Base-by-base conservation (phyloP, 345 rosid species). In the Citropsis articulata region DNA sequence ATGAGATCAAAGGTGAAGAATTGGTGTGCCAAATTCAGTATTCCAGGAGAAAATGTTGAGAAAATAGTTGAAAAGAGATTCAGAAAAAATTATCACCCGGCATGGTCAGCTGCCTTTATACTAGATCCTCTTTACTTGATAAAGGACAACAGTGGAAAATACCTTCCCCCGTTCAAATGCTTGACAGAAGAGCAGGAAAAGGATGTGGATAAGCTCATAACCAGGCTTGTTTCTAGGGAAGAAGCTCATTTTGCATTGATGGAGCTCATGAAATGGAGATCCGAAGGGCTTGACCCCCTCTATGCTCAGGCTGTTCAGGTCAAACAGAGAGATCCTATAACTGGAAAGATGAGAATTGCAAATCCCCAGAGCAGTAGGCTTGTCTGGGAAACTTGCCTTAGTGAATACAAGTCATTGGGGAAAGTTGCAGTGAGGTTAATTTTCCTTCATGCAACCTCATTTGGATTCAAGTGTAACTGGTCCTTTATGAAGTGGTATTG, bases 251-350 rank as follows among this genome's bases (percentile, higher is more conserved):
- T 84, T 71, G 91, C 90, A 21, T 71, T 85, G 53, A 87, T 86
- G 90, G 91, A 89, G 81, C 91, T 89, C 71, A 80, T 89, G 90
- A 89, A 89, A 83, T 89, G 91, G 91, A 85, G 91, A 73, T 66
- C 90, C 59, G 91, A 89, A 85, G 91, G 91, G 71, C 70, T 89
- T 31, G 91, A 89, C 53, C 90, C 91, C 7, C 77, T 89, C 1
- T 89, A 89, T 76, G 91, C 91, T 9, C 90, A 85, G 84, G 91
- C 91, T 45, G 91, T 89, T 77, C 91, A 89, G 83, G 84, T 89
- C 61, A 87, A 85, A 78, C 87, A 85, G 78, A 79, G 79, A 67
- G 91, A 89, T 75, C 86, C 90, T 21, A 68, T 80, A 72, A 89
- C 88, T 4, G 90, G 91, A 31, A 89, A 87, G 83, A 79, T 89